These are phyloP conservation scores for Diaporthe capsici DNA, from an alignment of 2,329 filamentous ascomycete genomes.

Conservation along the genomic window DNA sequence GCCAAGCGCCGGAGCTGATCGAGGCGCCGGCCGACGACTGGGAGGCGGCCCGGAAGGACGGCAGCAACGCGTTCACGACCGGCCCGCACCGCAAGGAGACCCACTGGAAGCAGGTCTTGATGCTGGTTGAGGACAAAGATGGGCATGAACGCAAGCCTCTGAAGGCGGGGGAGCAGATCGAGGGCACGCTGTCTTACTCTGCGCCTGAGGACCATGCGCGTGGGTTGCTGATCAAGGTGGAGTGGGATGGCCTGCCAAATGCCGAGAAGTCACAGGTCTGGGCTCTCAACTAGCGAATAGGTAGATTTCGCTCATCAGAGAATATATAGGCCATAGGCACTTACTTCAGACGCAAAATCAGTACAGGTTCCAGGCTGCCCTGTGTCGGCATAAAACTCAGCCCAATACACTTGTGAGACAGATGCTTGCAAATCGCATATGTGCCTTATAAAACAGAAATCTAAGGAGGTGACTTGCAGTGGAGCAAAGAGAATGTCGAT, in stretches of 20 bases:
- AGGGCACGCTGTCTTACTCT: slow-evolving; percentile 78
- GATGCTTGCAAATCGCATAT: not conserved
- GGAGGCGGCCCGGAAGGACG: slow-evolving; percentile 66
- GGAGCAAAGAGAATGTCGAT: not conserved
- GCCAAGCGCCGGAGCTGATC: slow-evolving; percentile 62
- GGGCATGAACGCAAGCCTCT: slow-evolving; percentile 52
- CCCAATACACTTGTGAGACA: not conserved
- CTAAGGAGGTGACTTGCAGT: not conserved
- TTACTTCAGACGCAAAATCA: too few species aligned
- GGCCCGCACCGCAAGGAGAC: slow-evolving; percentile 83
- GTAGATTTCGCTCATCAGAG: not conserved
- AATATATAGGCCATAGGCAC: not conserved
- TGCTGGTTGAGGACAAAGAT: slow-evolving; percentile 75
- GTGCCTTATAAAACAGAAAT: too few species aligned
- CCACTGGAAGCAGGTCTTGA: slow-evolving; percentile 90
- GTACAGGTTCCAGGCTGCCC: too few species aligned
- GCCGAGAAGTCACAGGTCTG: slow-evolving; percentile 62
- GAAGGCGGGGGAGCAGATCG: slow-evolving; percentile 70
- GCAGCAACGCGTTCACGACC: slow-evolving; percentile 88
- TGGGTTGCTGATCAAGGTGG: slow-evolving; percentile 74
- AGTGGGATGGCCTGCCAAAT: slow-evolving; percentile 65
- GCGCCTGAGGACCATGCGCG: slow-evolving; percentile 79
- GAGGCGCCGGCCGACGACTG: slow-evolving; percentile 74
- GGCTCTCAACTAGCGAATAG: slow-evolving; percentile 59
- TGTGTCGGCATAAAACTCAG: too few species aligned